Evolutionary conservation across 257 asterid genomes (phyloP).

Genomic region (Solanum paucissectum): DNA sequence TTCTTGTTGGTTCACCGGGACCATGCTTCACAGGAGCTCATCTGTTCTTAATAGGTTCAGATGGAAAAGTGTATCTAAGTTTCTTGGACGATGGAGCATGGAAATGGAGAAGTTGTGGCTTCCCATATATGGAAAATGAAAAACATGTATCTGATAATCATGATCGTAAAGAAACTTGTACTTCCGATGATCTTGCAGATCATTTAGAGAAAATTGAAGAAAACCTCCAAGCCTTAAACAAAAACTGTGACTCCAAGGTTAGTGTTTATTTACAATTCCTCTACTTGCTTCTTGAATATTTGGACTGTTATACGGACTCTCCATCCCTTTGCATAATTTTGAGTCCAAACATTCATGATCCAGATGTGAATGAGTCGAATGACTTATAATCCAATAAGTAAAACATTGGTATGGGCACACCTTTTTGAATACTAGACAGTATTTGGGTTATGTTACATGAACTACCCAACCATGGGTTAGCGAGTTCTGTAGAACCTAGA

Average conservation of each 20-base stretch:
- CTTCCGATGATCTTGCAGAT: slow-evolving; percentile 15
- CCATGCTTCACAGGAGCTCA: slow-evolving; percentile 59
- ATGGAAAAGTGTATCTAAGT: slow-evolving; percentile 65
- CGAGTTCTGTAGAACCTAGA: neutral
- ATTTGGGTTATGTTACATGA: neutral
- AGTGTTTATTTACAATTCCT: neutral
- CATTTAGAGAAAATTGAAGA: slow-evolving; percentile 18
- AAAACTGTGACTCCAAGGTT: slow-evolving; percentile 62
- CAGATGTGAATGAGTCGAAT: neutral
- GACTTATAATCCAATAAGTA: neutral
- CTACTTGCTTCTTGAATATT: neutral
- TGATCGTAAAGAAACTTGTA: slow-evolving; percentile 14
- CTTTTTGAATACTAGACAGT: neutral
- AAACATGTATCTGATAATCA: neutral
- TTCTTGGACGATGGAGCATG: slow-evolving; percentile 46
- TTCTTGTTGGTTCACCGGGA: slow-evolving; percentile 70
- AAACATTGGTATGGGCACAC: neutral
- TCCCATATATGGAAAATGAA: slow-evolving; percentile 21
- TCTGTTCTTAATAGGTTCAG: slow-evolving; percentile 58
- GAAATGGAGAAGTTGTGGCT: slow-evolving; percentile 71
- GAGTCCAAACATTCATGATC: neutral
- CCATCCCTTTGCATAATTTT: neutral
- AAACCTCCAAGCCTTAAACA: slow-evolving; percentile 5
- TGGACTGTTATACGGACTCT: neutral
- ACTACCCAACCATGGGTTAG: neutral